Evolutionary conservation across 352 stramenopile species (phyloP).

Genomic region (Phytophthora macrochlamydospora): DNA sequence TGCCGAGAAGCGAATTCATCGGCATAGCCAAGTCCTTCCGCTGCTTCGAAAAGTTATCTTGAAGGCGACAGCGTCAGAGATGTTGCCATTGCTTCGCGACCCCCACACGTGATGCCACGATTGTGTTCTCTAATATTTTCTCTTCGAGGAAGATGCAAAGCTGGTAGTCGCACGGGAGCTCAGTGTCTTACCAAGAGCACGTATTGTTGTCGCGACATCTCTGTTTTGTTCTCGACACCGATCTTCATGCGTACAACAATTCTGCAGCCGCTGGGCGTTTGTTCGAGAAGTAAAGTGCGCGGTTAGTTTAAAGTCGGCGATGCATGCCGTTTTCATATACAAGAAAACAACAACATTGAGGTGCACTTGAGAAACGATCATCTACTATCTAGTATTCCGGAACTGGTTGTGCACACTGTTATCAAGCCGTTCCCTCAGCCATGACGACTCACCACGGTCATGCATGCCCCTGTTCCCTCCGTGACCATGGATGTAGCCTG

Average conservation of each 20-base stretch:
- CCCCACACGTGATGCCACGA: conserved; percentile 2
- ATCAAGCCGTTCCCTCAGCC: too few relatives aligned
- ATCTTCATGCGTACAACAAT: conserved; percentile 4
- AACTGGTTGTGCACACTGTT: too few relatives aligned
- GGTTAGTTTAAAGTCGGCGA: conserved; percentile 8
- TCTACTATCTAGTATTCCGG: too few relatives aligned
- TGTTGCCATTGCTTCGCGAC: neutral
- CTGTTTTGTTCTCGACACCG: conserved; percentile 1
- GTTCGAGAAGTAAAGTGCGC: neutral
- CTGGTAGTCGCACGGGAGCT: conserved; percentile 3
- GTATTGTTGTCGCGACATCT: neutral
- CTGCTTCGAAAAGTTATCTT: conserved; percentile 1
- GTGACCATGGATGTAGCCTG: conserved; percentile 28
- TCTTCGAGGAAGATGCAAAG: conserved; percentile 12
- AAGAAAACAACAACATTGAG: neutral
- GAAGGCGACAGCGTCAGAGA: conserved; percentile 4
- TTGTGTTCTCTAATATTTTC: conserved; percentile 13
- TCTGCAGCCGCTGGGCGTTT: neutral
- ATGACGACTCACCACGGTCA: too few relatives aligned
- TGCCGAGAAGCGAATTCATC: neutral
- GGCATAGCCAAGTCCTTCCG: neutral
- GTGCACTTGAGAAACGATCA: too few relatives aligned
- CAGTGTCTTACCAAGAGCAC: conserved; percentile 3
- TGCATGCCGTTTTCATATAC: conserved; percentile 11
- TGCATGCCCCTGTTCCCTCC: too few relatives aligned